A percentile compares a stretch with the other conserved stretches of the same genome.
Evolutionary conservation across 2,329 filamentous ascomycete species (phyloP).

Genomic region (Paraphoma sp.): DNA sequence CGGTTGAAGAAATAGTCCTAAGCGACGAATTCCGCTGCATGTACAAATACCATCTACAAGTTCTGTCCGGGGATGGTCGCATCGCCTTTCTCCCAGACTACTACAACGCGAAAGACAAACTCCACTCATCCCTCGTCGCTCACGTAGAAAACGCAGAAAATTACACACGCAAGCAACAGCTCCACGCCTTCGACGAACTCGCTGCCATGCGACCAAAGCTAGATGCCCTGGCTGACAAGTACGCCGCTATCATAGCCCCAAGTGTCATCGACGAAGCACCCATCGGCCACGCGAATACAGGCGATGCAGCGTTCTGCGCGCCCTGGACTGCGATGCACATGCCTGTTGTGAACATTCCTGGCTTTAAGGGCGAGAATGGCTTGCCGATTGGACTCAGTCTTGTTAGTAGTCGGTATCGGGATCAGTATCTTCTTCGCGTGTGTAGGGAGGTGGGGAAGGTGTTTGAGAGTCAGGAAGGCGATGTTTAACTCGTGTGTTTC

Average conservation of each 20-base stretch:
- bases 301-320: slow-evolving; percentile 59
- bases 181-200: slow-evolving; percentile 63
- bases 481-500: neutral
- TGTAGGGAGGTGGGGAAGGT: slow-evolving; percentile 34
- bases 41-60: slow-evolving; percentile 59
- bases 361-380: slow-evolving; percentile 63
- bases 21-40: slow-evolving; percentile 58
- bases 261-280: slow-evolving; percentile 68
- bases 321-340: slow-evolving; percentile 67
- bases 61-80: slow-evolving; percentile 61
- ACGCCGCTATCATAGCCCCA: slow-evolving; percentile 64
- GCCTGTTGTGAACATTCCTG: slow-evolving; percentile 69
- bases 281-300: slow-evolving; percentile 60
- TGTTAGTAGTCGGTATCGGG: slow-evolving; percentile 50
- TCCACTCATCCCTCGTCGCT: slow-evolving; percentile 54
- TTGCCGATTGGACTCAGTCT: slow-evolving; percentile 67
- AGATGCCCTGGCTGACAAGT: slow-evolving; percentile 60
- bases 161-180: slow-evolving; percentile 55
- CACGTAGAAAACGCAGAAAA: slow-evolving; percentile 59
- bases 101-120: slow-evolving; percentile 53
- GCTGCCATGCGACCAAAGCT: slow-evolving; percentile 61
- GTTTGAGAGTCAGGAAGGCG: slow-evolving; percentile 38
- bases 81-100: slow-evolving; percentile 64
- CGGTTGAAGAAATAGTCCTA: slow-evolving; percentile 63
- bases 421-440: slow-evolving; percentile 38